Percentiles rank a stretch among this genome's conserved stretches.
Conservation (phyloP, 768 basidiomycete species). For the Aureoboletus auriporus region DNA sequence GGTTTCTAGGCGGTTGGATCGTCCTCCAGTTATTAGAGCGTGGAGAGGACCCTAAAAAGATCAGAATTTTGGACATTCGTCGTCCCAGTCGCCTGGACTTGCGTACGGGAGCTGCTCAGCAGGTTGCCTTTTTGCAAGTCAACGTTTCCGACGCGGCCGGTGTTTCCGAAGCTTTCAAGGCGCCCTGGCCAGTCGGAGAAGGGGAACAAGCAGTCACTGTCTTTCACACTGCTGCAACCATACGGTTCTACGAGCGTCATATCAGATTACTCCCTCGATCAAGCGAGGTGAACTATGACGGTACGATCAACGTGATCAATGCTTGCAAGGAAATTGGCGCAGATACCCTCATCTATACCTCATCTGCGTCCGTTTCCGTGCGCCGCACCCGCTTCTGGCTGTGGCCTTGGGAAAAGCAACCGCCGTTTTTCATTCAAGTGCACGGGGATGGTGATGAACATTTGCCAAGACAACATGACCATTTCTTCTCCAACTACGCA, state of each 20-base stretch:
- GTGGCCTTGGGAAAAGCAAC: slow-evolving; percentile 72
- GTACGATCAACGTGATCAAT: slow-evolving; percentile 63
- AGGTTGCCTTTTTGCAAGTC: slow-evolving; percentile 54
- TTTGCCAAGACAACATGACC: slow-evolving; percentile 49
- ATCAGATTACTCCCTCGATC: slow-evolving; percentile 49
- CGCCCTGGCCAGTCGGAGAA: slow-evolving; percentile 51
- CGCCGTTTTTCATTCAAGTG: slow-evolving; percentile 55
- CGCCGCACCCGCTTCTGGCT: slow-evolving; percentile 57
- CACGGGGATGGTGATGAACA: slow-evolving; percentile 56
- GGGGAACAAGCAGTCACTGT: slow-evolving; percentile 46
- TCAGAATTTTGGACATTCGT: slow-evolving; percentile 67
- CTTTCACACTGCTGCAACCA: slow-evolving; percentile 75
- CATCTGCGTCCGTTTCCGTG: slow-evolving; percentile 64
- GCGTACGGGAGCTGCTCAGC: slow-evolving; percentile 44
- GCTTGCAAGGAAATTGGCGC: slow-evolving; percentile 55
- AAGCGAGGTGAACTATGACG: slow-evolving; percentile 58
- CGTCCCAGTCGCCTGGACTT: slow-evolving; percentile 56
- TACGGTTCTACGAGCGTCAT: slow-evolving; percentile 72
- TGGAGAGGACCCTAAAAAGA: slow-evolving; percentile 63
- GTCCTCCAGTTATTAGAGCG: slow-evolving; percentile 62
- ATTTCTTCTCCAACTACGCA: slow-evolving; percentile 80
- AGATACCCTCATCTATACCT: slow-evolving; percentile 62
- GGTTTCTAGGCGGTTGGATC: slow-evolving; percentile 79
- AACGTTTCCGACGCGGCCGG: slow-evolving; percentile 54
- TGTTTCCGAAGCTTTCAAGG: slow-evolving; percentile 57